Percentiles rank a stretch among this genome's conserved stretches.
Conservation (phyloP, 2,329 filamentous ascomycete genomes). For the Talaromyces sp. region DNA sequence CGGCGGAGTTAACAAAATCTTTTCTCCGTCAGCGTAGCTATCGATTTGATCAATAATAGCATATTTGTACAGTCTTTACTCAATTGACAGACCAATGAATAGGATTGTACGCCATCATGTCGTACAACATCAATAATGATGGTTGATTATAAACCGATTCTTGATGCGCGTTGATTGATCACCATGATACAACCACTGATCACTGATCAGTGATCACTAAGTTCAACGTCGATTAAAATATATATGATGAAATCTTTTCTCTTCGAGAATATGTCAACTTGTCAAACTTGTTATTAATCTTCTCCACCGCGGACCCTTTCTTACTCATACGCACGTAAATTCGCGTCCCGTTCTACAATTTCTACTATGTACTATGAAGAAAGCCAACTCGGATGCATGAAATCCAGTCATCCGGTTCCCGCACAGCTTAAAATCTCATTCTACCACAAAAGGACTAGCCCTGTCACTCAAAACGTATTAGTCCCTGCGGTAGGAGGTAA, state of each 20-base stretch:
- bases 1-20: slow-evolving; percentile 7
- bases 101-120: neutral
- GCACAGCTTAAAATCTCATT: neutral
- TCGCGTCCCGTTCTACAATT: neutral
- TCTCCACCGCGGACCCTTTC: neutral
- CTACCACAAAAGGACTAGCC: neutral
- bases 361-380: too few relatives aligned
- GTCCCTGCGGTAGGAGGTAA: neutral
- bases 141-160: neutral
- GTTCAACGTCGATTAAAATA: too few relatives aligned
- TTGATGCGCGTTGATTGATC: neutral
- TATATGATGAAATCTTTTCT: neutral
- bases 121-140: neutral
- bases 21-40: neutral
- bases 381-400: neutral
- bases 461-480: neutral
- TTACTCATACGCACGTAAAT: neutral
- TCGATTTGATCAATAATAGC: neutral
- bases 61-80: neutral
- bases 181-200: neutral
- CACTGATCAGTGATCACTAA: neutral
- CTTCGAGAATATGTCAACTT: neutral
- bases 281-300: neutral
- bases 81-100: neutral
- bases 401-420: neutral